Base-by-base conservation (phyloP, 306 rosid species). In the Castanospermum australe region DNA sequence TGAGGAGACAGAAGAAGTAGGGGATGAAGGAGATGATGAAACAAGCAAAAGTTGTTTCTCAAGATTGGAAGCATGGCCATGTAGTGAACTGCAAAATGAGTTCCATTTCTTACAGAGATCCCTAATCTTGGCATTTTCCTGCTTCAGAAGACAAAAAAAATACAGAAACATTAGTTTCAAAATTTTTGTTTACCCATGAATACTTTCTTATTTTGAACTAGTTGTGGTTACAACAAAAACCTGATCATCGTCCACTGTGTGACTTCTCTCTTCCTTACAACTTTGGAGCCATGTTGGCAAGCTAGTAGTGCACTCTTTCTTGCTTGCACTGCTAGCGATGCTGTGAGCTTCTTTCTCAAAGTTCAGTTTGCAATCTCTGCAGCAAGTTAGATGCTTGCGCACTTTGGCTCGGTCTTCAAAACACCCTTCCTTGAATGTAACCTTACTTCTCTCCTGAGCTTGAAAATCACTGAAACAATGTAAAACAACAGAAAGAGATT, bases 231-330 rank as follows among this genome's bases (percentile, higher is more conserved):
- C 32, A 14, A 51, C 21, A 21, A 15, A 51, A 72, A 67, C 89
- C 89, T 85, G 84, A 75, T 79, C 48, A 75, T 79, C 48, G 5
- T 56, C 76, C 18, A 25, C 33, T 25, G 57, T 57, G 60, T 68
- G 74, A 55, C 47, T 81, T 59, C 36, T 81, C 47, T 89, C 86
- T 71, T 85, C 85, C 73, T 83, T 87, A 68, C 64, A 82, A 67
- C 74, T 81, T 85, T 79, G 83, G 60, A 89, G 93, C 92, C 96
- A 91, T 14, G 77, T 71, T 33, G 91, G 91, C 67, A 89, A 84
- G 79, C 50, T 82, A 38, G 89, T 20, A 1, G 77, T 54, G 52
- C 55, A 76, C 10, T 83, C 85, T 60, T 68, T 75, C 39, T 39
- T 72, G 18, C 30, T 44, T 3, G 72, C 47, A 12, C 30, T 50